Evolutionary conservation across 2,329 filamentous ascomycete species (phyloP).

Genomic region (Talaromyces sp.): DNA sequence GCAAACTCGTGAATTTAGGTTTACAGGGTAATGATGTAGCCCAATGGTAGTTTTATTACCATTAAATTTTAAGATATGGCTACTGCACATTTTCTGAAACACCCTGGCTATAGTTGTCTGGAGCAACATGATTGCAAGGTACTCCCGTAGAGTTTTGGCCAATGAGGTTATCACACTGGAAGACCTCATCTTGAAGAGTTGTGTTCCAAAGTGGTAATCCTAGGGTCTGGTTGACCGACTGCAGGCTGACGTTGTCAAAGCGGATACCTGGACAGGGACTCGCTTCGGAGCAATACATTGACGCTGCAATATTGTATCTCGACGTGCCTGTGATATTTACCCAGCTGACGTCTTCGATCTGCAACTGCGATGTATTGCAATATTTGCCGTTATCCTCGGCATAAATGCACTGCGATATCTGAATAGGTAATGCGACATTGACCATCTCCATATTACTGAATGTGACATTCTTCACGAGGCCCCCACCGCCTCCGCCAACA

Average conservation of each 20-base stretch:
- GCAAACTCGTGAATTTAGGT: neutral
- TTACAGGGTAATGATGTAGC: neutral
- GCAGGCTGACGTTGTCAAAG: conserved; percentile 44
- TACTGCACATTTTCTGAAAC: conserved; percentile 8
- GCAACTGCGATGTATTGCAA: conserved; percentile 20
- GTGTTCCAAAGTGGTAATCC: conserved; percentile 22
- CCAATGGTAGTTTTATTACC: neutral
- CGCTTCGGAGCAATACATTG: conserved; percentile 39
- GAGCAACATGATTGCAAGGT: conserved; percentile 21
- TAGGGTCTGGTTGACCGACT: conserved; percentile 30
- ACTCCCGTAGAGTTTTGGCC: conserved; percentile 15
- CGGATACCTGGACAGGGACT: conserved; percentile 41
- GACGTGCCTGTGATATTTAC: conserved; percentile 47
- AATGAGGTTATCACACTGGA: conserved; percentile 39
- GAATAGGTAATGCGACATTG: conserved; percentile 19
- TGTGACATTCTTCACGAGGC: conserved; percentile 17
- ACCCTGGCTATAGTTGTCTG: conserved; percentile 15
- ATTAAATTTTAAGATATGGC: neutral
- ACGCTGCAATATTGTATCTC: conserved; percentile 44
- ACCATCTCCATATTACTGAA: conserved; percentile 19
- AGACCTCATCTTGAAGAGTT: conserved; percentile 28
- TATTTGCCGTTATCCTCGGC: neutral
- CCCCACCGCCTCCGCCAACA: conserved; percentile 18
- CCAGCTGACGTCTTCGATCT: conserved; percentile 45
- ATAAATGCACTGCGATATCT: conserved; percentile 24